Conservation (phyloP, 345 rosid genomes). For the Erysimum cheiranthoides region DNA sequence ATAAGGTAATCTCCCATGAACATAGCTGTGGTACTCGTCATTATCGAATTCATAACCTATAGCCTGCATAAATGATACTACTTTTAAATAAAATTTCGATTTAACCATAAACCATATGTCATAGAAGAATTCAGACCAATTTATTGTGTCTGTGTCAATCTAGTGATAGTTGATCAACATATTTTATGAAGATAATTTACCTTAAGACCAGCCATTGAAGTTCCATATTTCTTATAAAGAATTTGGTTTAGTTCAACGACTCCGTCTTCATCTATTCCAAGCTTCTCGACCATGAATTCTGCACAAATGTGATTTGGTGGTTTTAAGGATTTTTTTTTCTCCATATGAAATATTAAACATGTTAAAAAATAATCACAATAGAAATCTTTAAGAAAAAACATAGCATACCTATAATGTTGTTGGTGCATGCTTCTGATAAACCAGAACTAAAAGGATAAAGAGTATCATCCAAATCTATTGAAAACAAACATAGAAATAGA, state of each 20-base stretch:
- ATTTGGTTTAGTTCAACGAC: slow-evolving; percentile 59
- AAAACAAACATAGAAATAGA: not conserved
- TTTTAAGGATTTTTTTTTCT: not conserved
- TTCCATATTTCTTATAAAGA: slow-evolving; percentile 78
- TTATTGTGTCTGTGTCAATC: not conserved
- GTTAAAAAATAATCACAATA: not conserved
- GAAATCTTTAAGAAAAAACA: not conserved
- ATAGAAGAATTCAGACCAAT: not conserved
- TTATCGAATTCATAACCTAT: slow-evolving; percentile 79
- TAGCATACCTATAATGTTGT: slow-evolving; percentile 58
- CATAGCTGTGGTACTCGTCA: slow-evolving; percentile 79
- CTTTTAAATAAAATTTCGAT: not conserved
- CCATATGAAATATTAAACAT: slow-evolving; percentile 10
- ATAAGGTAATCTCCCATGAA: slow-evolving; percentile 85
- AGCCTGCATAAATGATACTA: slow-evolving; percentile 54
- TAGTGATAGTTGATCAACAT: not conserved
- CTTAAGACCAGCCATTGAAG: slow-evolving; percentile 95
- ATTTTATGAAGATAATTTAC: slow-evolving; percentile 42
- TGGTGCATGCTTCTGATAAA: slow-evolving; percentile 57
- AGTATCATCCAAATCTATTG: slow-evolving; percentile 74
- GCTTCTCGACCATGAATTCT: slow-evolving; percentile 76
- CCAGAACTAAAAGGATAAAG: slow-evolving; percentile 70
- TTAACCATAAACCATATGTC: not conserved
- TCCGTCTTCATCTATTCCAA: slow-evolving; percentile 69
- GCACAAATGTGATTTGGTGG: slow-evolving; percentile 11